phyloP scores from a whole-genome alignment of 2,329 filamentous ascomycete species.

The Calonectria hawksworthii region DNA sequence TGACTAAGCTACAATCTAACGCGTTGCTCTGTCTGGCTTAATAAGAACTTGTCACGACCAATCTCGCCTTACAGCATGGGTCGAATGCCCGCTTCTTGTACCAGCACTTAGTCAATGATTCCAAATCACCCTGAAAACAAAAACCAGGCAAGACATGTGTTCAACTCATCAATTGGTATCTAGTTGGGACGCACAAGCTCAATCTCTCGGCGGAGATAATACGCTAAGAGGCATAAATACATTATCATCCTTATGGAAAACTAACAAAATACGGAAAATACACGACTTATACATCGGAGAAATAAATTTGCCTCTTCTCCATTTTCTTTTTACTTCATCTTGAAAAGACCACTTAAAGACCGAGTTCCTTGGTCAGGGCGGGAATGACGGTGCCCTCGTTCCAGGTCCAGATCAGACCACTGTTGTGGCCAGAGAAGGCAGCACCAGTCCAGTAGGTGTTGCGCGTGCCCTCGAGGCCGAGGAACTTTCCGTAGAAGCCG shows the following conservation, averaged over 20 bases:
- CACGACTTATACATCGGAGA: background rate
- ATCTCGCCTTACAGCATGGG: too few species aligned
- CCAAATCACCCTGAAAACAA: background rate
- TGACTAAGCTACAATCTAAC: too few species aligned
- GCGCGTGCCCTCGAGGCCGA: conserved; percentile 50
- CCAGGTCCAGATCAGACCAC: conserved; percentile 37
- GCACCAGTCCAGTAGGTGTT: conserved; percentile 55
- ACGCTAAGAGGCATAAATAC: background rate
- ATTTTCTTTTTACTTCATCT: background rate
- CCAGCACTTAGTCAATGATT: background rate
- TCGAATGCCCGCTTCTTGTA: too few species aligned
- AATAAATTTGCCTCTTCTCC: background rate
- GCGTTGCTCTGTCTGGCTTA: too few species aligned
- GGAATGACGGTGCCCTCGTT: conserved; percentile 35
- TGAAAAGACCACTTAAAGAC: background rate
- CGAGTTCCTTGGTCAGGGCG: background rate
- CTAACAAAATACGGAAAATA: background rate
- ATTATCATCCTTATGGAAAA: background rate
- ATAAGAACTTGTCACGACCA: too few species aligned
- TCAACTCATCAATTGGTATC: background rate
- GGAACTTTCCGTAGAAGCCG: conserved; percentile 52
- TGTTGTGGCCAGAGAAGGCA: conserved; percentile 39
- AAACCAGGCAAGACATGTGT: background rate
- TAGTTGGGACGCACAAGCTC: background rate
- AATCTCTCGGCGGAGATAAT: background rate